Evolutionary conservation across 2,329 filamentous ascomycete genomes (phyloP), one percentile per base, ranked within the genome.

Genomic region (Niveomyces coronatus): DNA sequence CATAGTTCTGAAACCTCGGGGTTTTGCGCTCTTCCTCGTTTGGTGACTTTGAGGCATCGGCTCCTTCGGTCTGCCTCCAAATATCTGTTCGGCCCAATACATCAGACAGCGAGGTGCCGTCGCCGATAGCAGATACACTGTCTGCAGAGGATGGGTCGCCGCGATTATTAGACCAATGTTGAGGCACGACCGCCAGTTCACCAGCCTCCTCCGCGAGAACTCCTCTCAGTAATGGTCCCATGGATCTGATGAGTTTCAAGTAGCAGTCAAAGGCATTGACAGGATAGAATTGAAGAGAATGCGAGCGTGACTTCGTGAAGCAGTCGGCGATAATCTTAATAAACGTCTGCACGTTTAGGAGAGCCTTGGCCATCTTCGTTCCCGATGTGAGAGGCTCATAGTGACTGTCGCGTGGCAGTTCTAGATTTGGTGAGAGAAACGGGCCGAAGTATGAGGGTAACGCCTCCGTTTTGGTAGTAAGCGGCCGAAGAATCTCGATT

Each of bases 191-290:
- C 35, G 76, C 79, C 46, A 82, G 74, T 31, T 95, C 66, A 1
- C 80, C 65, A 24, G 88, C 82, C 47, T 93, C 84, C 57, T 98
- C 89, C 58, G 80, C 81, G n/a, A 94, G 70, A 42, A 86, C 83
- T 37, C 81, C 80, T 29, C 83, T 75, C 46, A 95, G 72, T 13
- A 98, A 64, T 17, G 79, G 78, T 4, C 86, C 87, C 23, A 96
- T 70, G 18, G 78, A 77, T 44, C 76, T 73, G 17, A 94, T 71
- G 26, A 95, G 64, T n/a, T 68, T 62, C 31, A 76, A 67, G 54
- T 94, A 94, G 55, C 85, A 80, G 55, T 96, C 89, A 22, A 80
- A 85, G 16, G 94, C 71, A 52, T 94, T 94, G 48, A 93, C 73
- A 18, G 77, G 72, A 39, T 75, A 77, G 50, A 95, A 83, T 9